phyloP scores from a whole-genome alignment of 768 basidiomycete species.

The Boletellus sp. region DNA sequence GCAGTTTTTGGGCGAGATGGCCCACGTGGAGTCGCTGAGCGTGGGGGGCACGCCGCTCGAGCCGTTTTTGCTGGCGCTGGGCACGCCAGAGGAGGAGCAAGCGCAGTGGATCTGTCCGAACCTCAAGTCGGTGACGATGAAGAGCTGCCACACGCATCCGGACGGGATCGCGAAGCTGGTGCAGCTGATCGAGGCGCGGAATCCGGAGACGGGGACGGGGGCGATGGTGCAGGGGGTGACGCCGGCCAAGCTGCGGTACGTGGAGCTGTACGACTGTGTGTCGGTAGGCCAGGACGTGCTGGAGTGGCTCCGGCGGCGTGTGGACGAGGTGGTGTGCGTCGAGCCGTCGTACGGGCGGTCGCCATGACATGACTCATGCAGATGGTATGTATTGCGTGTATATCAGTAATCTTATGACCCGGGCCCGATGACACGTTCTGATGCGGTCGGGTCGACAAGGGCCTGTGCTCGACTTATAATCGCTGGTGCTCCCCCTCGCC shows the following conservation, averaged over 20 bases:
- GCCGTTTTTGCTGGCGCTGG: constrained; percentile 55
- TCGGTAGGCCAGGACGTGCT: constrained; percentile 66
- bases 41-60: constrained; percentile 67
- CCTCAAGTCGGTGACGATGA: constrained; percentile 56
- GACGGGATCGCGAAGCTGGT: constrained; percentile 68
- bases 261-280: constrained; percentile 68
- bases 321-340: constrained; percentile 59
- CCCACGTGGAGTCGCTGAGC: constrained; percentile 53
- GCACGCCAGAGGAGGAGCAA: constrained; percentile 56
- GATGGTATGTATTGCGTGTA: no score
- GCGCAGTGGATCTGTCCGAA: constrained; percentile 62
- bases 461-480: no score
- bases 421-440: no score
- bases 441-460: no score
- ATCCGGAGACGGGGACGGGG: constrained; percentile 45
- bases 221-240: constrained; percentile 43
- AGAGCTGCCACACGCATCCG: constrained; percentile 59
- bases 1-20: constrained; percentile 60
- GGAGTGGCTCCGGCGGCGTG: constrained; percentile 59
- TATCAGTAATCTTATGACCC: not conserved
- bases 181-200: constrained; percentile 66
- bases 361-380: constrained; percentile 9
- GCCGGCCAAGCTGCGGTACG: constrained; percentile 48
- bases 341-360: constrained; percentile 53
- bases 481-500: not conserved